These are phyloP conservation scores for Candida morakotiae DNA, from an alignment of 805 yeast genomes.

Conservation along the genomic window DNA sequence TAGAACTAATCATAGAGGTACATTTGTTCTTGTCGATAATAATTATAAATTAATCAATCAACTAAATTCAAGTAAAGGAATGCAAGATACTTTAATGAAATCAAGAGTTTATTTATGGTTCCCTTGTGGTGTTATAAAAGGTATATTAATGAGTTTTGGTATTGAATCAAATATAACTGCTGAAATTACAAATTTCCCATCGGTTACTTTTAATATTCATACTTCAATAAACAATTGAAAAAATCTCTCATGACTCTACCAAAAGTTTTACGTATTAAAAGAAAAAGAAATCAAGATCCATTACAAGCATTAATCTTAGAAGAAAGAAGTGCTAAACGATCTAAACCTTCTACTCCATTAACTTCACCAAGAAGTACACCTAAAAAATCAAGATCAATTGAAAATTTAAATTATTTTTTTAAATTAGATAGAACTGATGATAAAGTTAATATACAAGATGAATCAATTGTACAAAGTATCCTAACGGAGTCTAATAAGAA, in stretches of 20 bases:
- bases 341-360: slow-evolving; percentile 34
- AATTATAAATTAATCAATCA: slow-evolving; percentile 50
- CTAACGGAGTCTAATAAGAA: slow-evolving; percentile 23
- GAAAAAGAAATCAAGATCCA: slow-evolving; percentile 85
- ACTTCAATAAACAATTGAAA: slow-evolving; percentile 39
- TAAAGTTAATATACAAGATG: slow-evolving; percentile 10
- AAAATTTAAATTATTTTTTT: slow-evolving; percentile 22
- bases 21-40: slow-evolving; percentile 74
- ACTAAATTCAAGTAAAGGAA: slow-evolving; percentile 44
- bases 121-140: slow-evolving; percentile 74
- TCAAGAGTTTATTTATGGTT: slow-evolving; percentile 56
- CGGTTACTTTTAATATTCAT: slow-evolving; percentile 70
- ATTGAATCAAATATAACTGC: slow-evolving; percentile 62
- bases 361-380: slow-evolving; percentile 27
- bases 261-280: slow-evolving; percentile 72
- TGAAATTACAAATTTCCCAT: slow-evolving; percentile 58
- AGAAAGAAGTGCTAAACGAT: slow-evolving; percentile 34
- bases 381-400: slow-evolving; percentile 20
- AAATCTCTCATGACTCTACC: slow-evolving; percentile 37
- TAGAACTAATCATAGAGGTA: slow-evolving; percentile 86
- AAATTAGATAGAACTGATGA: slow-evolving; percentile 35
- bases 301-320: slow-evolving; percentile 69
- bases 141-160: slow-evolving; percentile 66
- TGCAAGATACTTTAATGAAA: slow-evolving; percentile 40
- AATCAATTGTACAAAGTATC: slow-evolving; percentile 20